Evolutionary conservation across 31 red algal genomes (phyloP).

Genomic region (Odonthalia washingtoniensis): DNA sequence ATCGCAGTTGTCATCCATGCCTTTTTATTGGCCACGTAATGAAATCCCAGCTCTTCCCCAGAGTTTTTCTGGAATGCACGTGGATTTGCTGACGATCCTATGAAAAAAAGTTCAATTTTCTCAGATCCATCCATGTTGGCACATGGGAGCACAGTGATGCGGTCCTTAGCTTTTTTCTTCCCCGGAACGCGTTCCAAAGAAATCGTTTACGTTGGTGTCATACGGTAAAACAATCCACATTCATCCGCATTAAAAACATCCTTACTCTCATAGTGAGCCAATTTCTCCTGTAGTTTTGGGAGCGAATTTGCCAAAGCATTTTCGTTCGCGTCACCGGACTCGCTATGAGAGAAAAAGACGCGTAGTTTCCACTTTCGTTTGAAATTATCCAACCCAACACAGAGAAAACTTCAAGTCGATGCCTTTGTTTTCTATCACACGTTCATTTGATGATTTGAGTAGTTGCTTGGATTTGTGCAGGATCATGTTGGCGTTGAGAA

Average conservation of each 20-base stretch:
- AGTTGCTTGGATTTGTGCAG: constrained; percentile 2
- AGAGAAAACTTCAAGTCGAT: constrained; percentile 30
- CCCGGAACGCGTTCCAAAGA: not conserved
- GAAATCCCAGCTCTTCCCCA: constrained; percentile 35
- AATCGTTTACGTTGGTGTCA: constrained; percentile 32
- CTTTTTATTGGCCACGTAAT: constrained; percentile 44
- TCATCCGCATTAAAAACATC: constrained; percentile 59
- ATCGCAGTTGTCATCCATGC: constrained; percentile 36
- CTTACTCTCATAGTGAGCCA: not conserved
- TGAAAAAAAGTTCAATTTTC: constrained; percentile 23
- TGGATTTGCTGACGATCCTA: constrained; percentile 26
- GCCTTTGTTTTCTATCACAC: constrained; percentile 16
- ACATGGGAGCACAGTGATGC: constrained; percentile 23
- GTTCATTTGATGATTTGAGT: constrained; percentile 33
- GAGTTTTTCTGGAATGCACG: constrained; percentile 36
- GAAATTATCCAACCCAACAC: constrained; percentile 29
- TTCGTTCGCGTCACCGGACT: constrained; percentile 29
- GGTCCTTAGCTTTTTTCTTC: constrained; percentile 25
- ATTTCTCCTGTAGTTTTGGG: not conserved
- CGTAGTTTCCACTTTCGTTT: not conserved
- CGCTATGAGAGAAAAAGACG: constrained; percentile 10
- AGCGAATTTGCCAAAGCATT: not conserved
- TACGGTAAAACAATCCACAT: constrained; percentile 34
- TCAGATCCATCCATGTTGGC: constrained; percentile 23
- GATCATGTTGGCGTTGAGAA: constrained; percentile 36